Base-by-base conservation (phyloP, 345 rosid species). In the Linum usitatissimum region DNA sequence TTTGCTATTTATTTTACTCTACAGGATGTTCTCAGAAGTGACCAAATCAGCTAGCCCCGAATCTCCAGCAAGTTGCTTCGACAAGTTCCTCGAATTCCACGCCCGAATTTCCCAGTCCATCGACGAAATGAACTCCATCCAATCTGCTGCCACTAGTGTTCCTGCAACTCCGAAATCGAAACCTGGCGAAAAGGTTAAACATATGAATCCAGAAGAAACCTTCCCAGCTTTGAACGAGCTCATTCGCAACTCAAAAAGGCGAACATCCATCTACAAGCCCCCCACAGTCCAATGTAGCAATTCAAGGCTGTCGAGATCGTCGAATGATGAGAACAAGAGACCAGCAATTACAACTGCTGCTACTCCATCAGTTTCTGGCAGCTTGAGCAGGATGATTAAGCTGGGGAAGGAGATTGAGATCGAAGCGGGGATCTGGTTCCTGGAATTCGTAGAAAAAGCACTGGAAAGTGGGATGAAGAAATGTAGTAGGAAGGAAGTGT, bases 341-440 rank as follows among this genome's bases (percentile, higher is more conserved):
- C 87, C 89, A 0, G 42, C 19, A 14, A 45, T 30, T 18, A 59
- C 66, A 7, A 40, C 48, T 40, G 48, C 48, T 40, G 48, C 48
- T 40, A 12, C 48, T 40, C 10, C 48, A 7, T 6, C 8, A 6
- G 48, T 7, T 0, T 58, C 63, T 36, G 53, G 84, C 64, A 68
- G 76, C 61, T 61, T 84, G 70, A 66, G 76, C 79, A 82, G 74
- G 63, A 71, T 85, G 2, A 74, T 86, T 28, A 86, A 69, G 64
- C 69, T 93, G 75, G 95, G 86, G 0, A 86, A 78, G 73, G 83
- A 82, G 79, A 78, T 87, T 2, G 86, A 86, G 66, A 68, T 68
- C 3, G 99, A 90, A 79, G 87, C 97, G 9, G 96, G 87, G 38
- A 76, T 72, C 40, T 93, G 97, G 97, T 93, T 93, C 57, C 86